These are phyloP conservation scores for Dictyostelium intermedium DNA, from an alignment of 78 protist genomes.

Conservation along the genomic window DNA sequence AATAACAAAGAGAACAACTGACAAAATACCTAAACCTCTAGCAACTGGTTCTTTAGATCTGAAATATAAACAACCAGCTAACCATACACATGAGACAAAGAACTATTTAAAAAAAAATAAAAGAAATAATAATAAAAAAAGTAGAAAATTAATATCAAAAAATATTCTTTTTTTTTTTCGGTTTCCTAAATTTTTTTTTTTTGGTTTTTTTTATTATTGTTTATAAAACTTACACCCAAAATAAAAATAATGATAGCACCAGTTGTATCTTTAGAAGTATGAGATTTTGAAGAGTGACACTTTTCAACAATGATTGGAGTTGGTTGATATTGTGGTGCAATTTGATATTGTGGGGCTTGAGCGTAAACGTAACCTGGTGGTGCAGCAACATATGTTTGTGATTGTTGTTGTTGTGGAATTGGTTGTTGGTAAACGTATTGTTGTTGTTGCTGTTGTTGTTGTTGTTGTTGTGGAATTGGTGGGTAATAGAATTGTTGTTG, in stretches of 20 bases:
- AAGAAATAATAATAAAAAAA: no score
- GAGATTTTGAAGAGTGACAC: not conserved
- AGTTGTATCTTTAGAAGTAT: not conserved
- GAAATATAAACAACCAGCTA: slow-evolving; percentile 20
- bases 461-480: not conserved
- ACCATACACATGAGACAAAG: slow-evolving; percentile 15
- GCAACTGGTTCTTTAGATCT: not conserved
- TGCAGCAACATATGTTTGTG: not conserved
- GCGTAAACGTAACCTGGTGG: slow-evolving; percentile 10
- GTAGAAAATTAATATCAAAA: not conserved
- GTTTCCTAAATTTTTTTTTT: not conserved
- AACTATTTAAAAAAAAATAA: not conserved
- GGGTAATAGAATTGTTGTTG: slow-evolving; percentile 17
- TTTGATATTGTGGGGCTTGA: not conserved
- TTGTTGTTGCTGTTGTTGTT: not conserved
- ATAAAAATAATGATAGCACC: slow-evolving; percentile 12
- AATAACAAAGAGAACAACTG: slow-evolving; percentile 5
- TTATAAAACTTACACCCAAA: not conserved
- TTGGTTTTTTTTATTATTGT: not conserved
- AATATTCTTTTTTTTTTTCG: not conserved
- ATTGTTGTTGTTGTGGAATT: not conserved
- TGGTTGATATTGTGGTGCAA: slow-evolving; percentile 6
- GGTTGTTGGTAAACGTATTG: not conserved
- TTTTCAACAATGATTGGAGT: slow-evolving; percentile 4
- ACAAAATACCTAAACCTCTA: slow-evolving; percentile 17